Percentiles rank a stretch among this genome's conserved stretches.
Conservation (phyloP, 768 basidiomycete species). For the Hygrocybe punicea region DNA sequence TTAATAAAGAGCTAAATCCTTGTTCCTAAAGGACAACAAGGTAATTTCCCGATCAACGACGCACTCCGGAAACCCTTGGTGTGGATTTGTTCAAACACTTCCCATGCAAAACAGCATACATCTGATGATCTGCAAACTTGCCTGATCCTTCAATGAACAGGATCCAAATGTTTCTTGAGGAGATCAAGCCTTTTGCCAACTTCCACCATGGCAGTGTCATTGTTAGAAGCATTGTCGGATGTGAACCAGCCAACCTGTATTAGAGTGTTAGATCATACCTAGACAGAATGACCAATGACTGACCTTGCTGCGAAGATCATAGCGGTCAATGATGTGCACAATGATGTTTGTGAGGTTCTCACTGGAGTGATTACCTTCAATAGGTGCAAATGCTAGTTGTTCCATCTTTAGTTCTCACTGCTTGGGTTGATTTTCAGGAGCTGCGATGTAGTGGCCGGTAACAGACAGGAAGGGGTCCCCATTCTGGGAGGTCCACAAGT, state of each 20-base stretch:
- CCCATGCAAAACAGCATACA: no score
- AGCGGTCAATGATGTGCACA: not conserved
- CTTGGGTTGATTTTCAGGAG: conserved; percentile 1
- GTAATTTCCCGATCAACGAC: no score
- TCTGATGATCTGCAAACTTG: no score
- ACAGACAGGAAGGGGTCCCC: conserved; percentile 6
- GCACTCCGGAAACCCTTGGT: no score
- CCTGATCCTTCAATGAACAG: no score
- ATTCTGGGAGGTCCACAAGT: conserved; percentile 6
- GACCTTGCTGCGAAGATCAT: conserved; percentile 2
- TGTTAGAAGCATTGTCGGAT: conserved; percentile 6
- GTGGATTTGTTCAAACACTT: no score
- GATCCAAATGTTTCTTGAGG: no score
- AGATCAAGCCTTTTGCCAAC: not conserved
- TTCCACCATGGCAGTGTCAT: conserved; percentile 1
- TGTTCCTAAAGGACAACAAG: no score
- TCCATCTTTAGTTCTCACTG: conserved; percentile 11
- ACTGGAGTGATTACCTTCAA: conserved; percentile 8
- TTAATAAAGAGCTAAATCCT: no score
- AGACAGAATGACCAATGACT: not conserved
- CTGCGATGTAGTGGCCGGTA: conserved; percentile 6
- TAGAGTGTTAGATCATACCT: not conserved
- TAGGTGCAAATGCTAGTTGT: conserved; percentile 11
- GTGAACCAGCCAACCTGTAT: conserved; percentile 8
- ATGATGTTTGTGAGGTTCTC: conserved; percentile 3